Evolutionary conservation across 202 grass and related monocot genomes (phyloP), one percentile per base, ranked within the genome.

Genomic region (Brachypodium distachyon): DNA sequence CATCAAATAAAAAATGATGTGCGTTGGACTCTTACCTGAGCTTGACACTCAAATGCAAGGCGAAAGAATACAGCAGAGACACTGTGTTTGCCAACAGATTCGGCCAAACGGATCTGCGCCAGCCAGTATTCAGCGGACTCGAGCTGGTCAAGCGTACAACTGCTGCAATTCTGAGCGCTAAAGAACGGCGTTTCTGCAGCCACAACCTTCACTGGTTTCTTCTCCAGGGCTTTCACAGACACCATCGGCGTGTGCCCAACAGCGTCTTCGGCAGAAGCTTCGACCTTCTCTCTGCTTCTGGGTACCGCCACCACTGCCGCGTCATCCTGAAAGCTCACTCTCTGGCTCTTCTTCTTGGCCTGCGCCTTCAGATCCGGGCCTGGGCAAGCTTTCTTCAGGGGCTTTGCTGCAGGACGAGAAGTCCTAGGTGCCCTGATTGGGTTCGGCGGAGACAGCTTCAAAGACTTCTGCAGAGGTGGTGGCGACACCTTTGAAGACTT

Each of bases 111-210:
- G 51, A 97, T 91, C 47, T 97, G 93, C 17, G 71, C 46, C 6
- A 97, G 70, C 93, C 90, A 97, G 80, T 97, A 93, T 11, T 80
- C 43, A 38, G 90, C 72, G 11, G 70, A 74, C 77, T 93, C 87
- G 17, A 97, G 83, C 33, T 61, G 76, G 70, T 93, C 77, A 2
- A 82, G 73, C 48, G 50, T 61, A 23, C 85, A 90, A 27, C 76
- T 88, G 50, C 87, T 87, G 26, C 85, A 93, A 51, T 91, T 80
- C 69, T 82, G 72, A 12, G 90, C 93, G 28, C 77, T 93, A 9
- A 90, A 82, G 72, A 93, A 97, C 9, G 90, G 87, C 10, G 90
- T 97, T 55, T 76, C 76, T 1, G 31, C 25, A 3, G 59, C 21
- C 65, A 43, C 72, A 29, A 12, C 42, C 61, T 60, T 82, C 1